phyloP scores from a whole-genome alignment of 1,139 yeast species.

The Debaryomyces fabryi region DNA sequence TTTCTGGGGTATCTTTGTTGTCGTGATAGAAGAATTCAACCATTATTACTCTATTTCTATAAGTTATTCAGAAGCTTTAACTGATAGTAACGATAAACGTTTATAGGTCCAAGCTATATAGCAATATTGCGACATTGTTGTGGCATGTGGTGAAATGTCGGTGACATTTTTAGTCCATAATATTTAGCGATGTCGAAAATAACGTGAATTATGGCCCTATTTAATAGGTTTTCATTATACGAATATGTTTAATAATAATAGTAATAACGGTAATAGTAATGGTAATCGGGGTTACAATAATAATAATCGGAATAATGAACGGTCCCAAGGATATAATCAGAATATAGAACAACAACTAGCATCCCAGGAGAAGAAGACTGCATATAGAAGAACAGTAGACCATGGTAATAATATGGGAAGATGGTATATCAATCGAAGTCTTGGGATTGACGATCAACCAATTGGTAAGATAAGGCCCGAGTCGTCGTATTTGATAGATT shows the following conservation, averaged over 20 bases:
- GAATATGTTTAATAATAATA: conserved; percentile 9
- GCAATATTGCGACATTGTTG: conserved; percentile 3
- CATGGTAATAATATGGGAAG: conserved; percentile 84
- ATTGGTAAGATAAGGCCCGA: conserved; percentile 74
- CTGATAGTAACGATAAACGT: background rate
- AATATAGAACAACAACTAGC: conserved; percentile 48
- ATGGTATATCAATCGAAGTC: conserved; percentile 62
- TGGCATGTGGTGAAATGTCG: conserved; percentile 1
- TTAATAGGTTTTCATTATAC: background rate
- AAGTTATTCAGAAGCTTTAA: background rate
- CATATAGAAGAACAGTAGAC: conserved; percentile 83
- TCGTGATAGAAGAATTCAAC: conserved; percentile 75
- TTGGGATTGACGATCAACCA: conserved; percentile 52
- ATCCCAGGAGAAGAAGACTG: conserved; percentile 52
- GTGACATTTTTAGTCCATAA: conserved; percentile 8
- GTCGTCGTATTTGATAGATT: conserved; percentile 69
- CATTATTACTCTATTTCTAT: conserved; percentile 25
- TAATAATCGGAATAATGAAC: conserved; percentile 16
- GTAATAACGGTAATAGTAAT: conserved; percentile 8
- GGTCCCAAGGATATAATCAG: conserved; percentile 31
- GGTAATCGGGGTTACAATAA: conserved; percentile 9
- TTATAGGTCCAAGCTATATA: background rate
- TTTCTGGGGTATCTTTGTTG: conserved; percentile 55
- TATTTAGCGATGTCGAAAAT: conserved; percentile 3
- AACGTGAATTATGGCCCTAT: background rate